phyloP scores from a whole-genome alignment of 2,329 filamentous ascomycete genomes.

The Phoma herbarum region DNA sequence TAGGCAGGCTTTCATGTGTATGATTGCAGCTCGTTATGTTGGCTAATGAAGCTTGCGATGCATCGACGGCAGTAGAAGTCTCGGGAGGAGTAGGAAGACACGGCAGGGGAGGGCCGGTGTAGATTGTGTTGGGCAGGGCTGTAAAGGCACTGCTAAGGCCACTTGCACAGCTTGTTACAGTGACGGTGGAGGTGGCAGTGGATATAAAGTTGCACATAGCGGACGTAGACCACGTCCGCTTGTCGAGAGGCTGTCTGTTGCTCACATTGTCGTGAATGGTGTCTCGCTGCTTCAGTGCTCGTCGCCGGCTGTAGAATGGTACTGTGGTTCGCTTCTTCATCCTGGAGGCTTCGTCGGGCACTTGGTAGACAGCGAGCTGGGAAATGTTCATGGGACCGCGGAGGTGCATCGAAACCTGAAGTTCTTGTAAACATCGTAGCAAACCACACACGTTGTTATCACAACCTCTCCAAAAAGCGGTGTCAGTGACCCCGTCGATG shows the following conservation, averaged over 20 bases:
- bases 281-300: conserved; percentile 17
- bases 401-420: conserved; percentile 74
- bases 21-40: neutral
- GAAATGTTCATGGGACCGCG: conserved; percentile 74
- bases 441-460: neutral
- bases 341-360: conserved; percentile 40
- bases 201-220: conserved; percentile 14
- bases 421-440: conserved; percentile 5
- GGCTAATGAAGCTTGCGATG: neutral
- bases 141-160: neutral
- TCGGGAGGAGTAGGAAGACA: conserved; percentile 16
- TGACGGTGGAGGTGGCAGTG: conserved; percentile 25
- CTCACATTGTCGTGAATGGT: neutral
- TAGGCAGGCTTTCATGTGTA: conserved; percentile 3
- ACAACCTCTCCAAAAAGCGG: conserved; percentile 75
- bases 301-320: conserved; percentile 30
- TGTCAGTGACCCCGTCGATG: conserved; percentile 68
- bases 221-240: conserved; percentile 16
- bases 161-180: conserved; percentile 21
- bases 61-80: neutral
- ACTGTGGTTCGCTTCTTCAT: conserved; percentile 29
- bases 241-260: neutral
- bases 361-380: conserved; percentile 74
- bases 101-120: conserved; percentile 16
- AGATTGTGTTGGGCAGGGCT: conserved; percentile 13